Base-by-base conservation (phyloP, 805 yeast genomes). In the Candida ovalis region DNA sequence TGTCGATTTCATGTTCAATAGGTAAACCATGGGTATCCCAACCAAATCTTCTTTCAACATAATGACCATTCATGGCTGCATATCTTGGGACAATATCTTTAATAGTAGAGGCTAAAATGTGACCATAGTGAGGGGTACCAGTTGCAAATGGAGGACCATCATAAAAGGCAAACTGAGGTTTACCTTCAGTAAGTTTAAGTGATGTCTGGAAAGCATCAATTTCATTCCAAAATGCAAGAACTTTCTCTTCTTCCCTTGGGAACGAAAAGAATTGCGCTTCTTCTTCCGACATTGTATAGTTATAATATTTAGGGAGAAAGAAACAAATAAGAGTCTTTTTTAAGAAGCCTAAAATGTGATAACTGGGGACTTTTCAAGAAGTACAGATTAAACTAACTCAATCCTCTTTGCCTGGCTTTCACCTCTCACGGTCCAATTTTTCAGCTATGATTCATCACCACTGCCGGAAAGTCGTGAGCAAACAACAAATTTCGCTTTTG, bases 1-100 rank as follows among this genome's bases (percentile, higher is more conserved):
- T 94, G 87, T 94, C 99, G 61, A 94, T 94, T 70, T 92, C 97
- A 69, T 94, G 97, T 74, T 94, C 99, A 49, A 94, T 89, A 43
- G 99, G 99, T 55, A 94, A 81, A 49, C 99, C 99, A 69, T 94
- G 99, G 48, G 99, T 94, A 72, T 94, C 99, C 99, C 99, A 94
- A 53, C 99, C 99, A 57, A 94, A 94, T 62, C 98, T 81, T 73
- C 99, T 88, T 71, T 88, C 97, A 39, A 94, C 99, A 60, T 86
- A 88, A 69, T 81, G 85, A 19, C 99, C 99, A 60, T 87, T 92
- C 99, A 94, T 92, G 54, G 96, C 87, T 51, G 98, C 98, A 65
- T 89, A 94, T 66, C 99, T 81, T 48, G 99, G 99, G 47, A 94
- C 92, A 57, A 94, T 88, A 73, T 94, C 99, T 70, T 92, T 94